Conservation (phyloP, 176 grass and related monocot genomes). For the Juncus effusus region DNA sequence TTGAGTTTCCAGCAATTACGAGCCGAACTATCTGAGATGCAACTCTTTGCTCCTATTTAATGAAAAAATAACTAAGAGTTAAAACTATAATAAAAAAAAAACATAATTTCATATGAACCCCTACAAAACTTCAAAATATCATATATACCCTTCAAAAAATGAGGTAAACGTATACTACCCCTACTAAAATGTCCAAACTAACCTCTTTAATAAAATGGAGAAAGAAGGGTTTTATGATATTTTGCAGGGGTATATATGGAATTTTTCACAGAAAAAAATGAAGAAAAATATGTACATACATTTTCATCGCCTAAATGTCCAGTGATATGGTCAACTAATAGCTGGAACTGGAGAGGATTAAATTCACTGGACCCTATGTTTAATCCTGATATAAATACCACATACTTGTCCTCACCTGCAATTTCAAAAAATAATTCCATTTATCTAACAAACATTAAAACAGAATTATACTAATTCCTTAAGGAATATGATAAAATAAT, state of each 20-base stretch:
- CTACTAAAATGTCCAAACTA: no score
- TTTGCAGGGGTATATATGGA: neutral
- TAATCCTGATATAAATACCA: conserved; percentile 78
- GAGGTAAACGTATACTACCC: no score
- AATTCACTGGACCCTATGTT: conserved; percentile 60
- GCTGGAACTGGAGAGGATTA: conserved; percentile 98
- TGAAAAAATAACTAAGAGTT: conserved; percentile 7
- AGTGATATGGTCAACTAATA: conserved; percentile 94
- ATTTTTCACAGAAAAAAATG: conserved; percentile 23
- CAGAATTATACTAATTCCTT: no score
- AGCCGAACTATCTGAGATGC: conserved; percentile 75
- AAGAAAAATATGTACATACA: conserved; percentile 65
- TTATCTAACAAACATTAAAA: conserved; percentile 9
- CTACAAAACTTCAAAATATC: neutral
- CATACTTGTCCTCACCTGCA: conserved; percentile 92
- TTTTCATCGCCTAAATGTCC: conserved; percentile 95
- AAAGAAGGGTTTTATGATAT: neutral
- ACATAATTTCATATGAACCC: neutral
- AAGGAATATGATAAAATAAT: no score
- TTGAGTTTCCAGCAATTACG: conserved; percentile 84
- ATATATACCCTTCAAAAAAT: neutral
- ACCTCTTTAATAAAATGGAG: no score
- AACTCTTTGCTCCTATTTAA: conserved; percentile 78
- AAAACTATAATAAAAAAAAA: conserved; percentile 23
- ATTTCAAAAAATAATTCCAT: conserved; percentile 12